Base-by-base conservation (phyloP, 2,329 filamentous ascomycete genomes). In the Claviceps arundinis region DNA sequence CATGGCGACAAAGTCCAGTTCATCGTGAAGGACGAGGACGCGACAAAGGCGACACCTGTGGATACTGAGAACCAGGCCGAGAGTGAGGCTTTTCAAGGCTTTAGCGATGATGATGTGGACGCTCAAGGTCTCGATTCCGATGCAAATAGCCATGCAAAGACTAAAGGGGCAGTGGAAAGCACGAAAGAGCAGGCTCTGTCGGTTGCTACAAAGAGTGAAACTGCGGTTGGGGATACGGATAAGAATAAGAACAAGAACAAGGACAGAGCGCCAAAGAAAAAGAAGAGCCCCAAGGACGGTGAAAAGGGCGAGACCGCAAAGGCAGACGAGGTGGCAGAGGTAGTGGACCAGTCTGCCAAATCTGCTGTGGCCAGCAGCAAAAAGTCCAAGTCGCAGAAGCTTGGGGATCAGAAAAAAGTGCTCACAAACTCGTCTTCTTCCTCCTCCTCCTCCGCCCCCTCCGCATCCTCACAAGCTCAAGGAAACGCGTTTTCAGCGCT, bases 21-120 rank as follows among this genome's bases (percentile, higher is more conserved):
- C 66, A 70, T 83, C 59, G 64, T 71, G 40, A 58, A 57, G 24
- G 58, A 61, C 44, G 48, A 61, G 40, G 49, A 62, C 24, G 50
- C 54, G 48, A 37, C 56, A 37, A 53, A 53, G 50, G 54, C 57
- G 52, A 52, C 51, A 44, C 8, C 50, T 22, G 50, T 52, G 46
- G 54, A 54, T 38, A 58, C 61, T 45, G 55, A 55, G 55, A 19
- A n/a, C 37, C 17, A 50, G 16, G 52, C 69, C 46, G 69, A 73
- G 26, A 73, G 71, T 16, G 74, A 79, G 22, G 80, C 83, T 63
- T 87, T 85, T 71, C 71, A 77, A 62, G 84, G 84, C 4, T 84
- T 86, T 64, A 75, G 74, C 58, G 79, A 85, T 59, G 60, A 64
- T 59, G 49, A 58, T 64, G 56, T 65, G 60, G 65, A 63, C 57